Percentiles rank a stretch among this genome's conserved stretches.
Conservation (phyloP, 2,329 filamentous ascomycete genomes). For the Simplicillium aogashimaense region DNA sequence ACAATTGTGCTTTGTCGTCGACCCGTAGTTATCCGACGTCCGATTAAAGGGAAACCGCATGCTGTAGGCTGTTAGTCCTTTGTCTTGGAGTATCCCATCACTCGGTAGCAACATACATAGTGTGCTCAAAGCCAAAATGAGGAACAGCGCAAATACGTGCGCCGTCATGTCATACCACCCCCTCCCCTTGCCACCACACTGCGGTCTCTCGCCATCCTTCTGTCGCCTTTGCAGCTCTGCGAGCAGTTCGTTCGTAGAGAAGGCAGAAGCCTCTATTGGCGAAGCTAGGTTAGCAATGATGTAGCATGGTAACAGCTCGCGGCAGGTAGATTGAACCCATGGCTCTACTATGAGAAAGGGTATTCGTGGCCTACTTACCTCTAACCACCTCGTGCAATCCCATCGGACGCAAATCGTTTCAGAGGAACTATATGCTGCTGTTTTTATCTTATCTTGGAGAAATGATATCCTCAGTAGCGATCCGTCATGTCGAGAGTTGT, state of each 20-base stretch:
- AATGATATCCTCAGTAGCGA: no score
- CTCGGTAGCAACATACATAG: conserved; percentile 27
- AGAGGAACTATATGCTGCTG: no score
- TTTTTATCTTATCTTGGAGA: no score
- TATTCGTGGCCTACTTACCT: no score
- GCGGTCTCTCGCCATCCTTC: conserved; percentile 29
- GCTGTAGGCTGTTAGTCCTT: conserved; percentile 24
- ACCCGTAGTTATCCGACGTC: conserved; percentile 45
- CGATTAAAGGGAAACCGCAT: conserved; percentile 58
- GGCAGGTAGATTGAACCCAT: no score
- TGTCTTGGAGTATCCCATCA: conserved; percentile 6
- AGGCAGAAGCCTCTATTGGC: conserved; percentile 25
- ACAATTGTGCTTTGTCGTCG: conserved; percentile 49
- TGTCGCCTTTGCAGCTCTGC: conserved; percentile 42
- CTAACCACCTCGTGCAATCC: not conserved
- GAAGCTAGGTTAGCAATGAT: not conserved
- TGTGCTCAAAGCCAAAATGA: conserved; percentile 54
- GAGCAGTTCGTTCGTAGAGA: conserved; percentile 39
- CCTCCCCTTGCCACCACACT: conserved; percentile 40
- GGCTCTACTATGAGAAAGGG: no score
- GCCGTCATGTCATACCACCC: conserved; percentile 55
- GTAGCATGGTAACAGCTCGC: no score
- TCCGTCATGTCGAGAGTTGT: no score
- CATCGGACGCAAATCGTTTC: no score
- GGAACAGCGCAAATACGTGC: conserved; percentile 57